A percentile compares a stretch with the other conserved stretches of the same genome.
phyloP scores from a whole-genome alignment of 495 filamentous ascomycete genomes.

The Tuber umbilicatum region DNA sequence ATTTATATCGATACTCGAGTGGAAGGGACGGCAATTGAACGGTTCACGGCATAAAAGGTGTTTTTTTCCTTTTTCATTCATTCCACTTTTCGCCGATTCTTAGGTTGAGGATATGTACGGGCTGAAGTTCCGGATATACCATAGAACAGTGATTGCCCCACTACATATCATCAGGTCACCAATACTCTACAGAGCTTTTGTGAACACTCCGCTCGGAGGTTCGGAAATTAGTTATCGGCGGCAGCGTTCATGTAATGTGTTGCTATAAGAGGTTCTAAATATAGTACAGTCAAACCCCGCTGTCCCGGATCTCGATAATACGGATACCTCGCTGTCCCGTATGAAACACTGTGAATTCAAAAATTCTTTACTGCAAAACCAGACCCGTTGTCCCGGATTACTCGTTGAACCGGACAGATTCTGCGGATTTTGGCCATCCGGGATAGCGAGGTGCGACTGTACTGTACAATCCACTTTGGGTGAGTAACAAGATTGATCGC shows the following conservation, averaged over 20 bases:
- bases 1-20: background rate
- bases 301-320: no score
- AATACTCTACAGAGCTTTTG: background rate
- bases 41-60: background rate
- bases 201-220: background rate
- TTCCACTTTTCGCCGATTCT: background rate
- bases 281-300: no score
- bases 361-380: no score
- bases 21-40: background rate
- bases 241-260: background rate
- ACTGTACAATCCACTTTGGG: no score
- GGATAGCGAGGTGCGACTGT: no score
- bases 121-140: background rate
- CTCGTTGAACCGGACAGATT: no score
- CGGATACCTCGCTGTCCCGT: no score
- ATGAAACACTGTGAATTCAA: no score
- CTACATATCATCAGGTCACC: background rate
- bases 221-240: background rate
- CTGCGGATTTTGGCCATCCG: no score
- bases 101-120: background rate
- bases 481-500: background rate
- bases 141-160: background rate
- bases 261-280: background rate
- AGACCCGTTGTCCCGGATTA: no score
- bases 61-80: background rate